Base-by-base conservation (phyloP, 2,329 filamentous ascomycete genomes). In the Botryotinia calthae region DNA sequence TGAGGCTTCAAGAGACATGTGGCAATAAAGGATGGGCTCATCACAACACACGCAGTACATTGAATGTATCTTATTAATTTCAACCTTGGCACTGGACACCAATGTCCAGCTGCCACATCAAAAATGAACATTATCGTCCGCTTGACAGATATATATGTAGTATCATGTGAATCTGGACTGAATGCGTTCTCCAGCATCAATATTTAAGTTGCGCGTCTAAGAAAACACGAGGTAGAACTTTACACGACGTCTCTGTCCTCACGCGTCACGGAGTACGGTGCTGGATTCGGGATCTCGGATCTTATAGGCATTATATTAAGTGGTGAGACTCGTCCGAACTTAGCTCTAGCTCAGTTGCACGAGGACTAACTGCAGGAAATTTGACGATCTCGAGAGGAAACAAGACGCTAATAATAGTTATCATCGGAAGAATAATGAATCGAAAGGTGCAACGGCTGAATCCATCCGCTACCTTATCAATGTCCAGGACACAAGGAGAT, bases 381-480 rank as follows among this genome's bases (percentile, higher is more conserved):
- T 56, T 56, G 65, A 42, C 37, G n/a, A 56, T 67, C 64, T 42
- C 48, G 65, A 48, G 48, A 56, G 18, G 48, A 67, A 67, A 28
- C 48, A n/a, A 67, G 34, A 67, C 25, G 16, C 65, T 68, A 68
- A 31, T 25, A 68, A 56, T 56, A 68, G 48, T 14, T 10, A 31
- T 56, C 51, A 56, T 59, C 48, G 65, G 65, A 68, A 68, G 48
- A 68, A 58, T 56, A 51, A 68, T 42, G 48, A 56, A 58, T 56
- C 48, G n/a, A 56, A 44, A 67, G n/a, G 25, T 40, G 48, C 9
- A n/a, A 56, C 51, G 48, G 65, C 65, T 68, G n/a, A 22, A 68
- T 56, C 8, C 48, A 67, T 66, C 44, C 31, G 63, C 31, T 37
- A 20, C 51, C 51, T 56, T 56, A 56, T 56, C 51, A 18, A 56